phyloP scores from a whole-genome alignment of 2,329 filamentous ascomycete species.

The Exophiala dermatitidis region DNA sequence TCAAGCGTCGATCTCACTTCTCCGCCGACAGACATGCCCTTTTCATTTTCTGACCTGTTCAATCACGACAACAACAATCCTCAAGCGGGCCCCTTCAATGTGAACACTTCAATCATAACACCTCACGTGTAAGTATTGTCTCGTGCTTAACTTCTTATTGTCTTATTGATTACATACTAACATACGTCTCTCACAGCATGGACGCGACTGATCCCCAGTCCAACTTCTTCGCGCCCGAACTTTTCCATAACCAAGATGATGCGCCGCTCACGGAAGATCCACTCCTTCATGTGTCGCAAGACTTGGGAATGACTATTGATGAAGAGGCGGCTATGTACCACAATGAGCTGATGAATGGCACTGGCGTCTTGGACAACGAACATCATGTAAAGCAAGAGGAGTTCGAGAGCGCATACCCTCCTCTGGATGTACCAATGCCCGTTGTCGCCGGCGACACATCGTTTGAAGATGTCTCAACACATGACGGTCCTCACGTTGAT shows the following conservation, averaged over 20 bases:
- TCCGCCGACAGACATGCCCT: too few relatives aligned
- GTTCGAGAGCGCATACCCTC: constrained; percentile 14
- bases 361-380: constrained; percentile 4
- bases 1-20: too few relatives aligned
- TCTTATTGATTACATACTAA: background rate
- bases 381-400: constrained; percentile 17
- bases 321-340: constrained; percentile 13
- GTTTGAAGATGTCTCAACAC: constrained; percentile 9
- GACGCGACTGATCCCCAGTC: constrained; percentile 10
- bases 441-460: background rate
- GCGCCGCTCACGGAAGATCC: constrained; percentile 14
- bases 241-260: constrained; percentile 20
- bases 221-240: constrained; percentile 24
- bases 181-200: constrained; percentile 5
- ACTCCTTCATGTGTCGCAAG: constrained; percentile 12
- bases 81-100: background rate
- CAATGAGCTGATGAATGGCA: background rate
- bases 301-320: constrained; percentile 16
- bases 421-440: constrained; percentile 9
- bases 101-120: background rate
- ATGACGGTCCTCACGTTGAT: constrained; percentile 1
- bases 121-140: background rate
- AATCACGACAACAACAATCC: too few relatives aligned
- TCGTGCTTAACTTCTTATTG: too few relatives aligned
- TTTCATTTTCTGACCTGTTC: too few relatives aligned